Base-by-base conservation (phyloP, 768 basidiomycete genomes). In the Clitopilus passeckerianus region DNA sequence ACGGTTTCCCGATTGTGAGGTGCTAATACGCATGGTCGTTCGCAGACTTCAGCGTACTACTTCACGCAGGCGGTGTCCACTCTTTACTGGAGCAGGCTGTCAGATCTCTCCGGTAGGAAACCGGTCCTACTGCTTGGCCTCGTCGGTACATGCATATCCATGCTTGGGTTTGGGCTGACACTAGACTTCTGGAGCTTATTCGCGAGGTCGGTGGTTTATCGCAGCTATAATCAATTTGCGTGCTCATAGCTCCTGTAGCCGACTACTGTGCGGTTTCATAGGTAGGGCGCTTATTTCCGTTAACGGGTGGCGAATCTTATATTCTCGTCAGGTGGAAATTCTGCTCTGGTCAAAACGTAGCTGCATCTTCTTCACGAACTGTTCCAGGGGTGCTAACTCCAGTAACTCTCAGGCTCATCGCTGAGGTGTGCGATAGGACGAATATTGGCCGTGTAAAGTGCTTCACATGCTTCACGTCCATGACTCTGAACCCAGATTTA, bases 81-180 rank as follows among this genome's bases (percentile, higher is more conserved):
- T 20, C 70, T 87, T 37, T 80, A 85, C 61, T 87, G 86, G 86
- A 84, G 83, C 63, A 80, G 83, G 1, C 57, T 84, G 8, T 87
- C 86, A 9, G 86, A 88, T 59, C 74, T 77, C 44, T 71, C 87
- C 53, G 86, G 86, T 12, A 78, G 86, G 30, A 86, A 83, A 62
- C 86, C 86, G 0, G 77, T 88, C 12, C 77, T 88, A 57, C 68
- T 87, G 54, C 74, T 69, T 1, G 86, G 87, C 1, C 72, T 86
- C 0, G 65, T 78, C 43, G 86, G 85, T 5, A 66, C 87, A 8
- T 79, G 80, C 0, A 52, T 77, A 0, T 84, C 85, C 0, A 86
- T 84, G 78, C 75, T 79, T 22, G 79, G 77, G 53, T 86, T 87
- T 59, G 86, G 86, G 33, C 62, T 87, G 10, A 85, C 86, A 0